Base-by-base conservation (phyloP, 1,284 basidiomycete genomes). In the Wallemia ichthyophaga region DNA sequence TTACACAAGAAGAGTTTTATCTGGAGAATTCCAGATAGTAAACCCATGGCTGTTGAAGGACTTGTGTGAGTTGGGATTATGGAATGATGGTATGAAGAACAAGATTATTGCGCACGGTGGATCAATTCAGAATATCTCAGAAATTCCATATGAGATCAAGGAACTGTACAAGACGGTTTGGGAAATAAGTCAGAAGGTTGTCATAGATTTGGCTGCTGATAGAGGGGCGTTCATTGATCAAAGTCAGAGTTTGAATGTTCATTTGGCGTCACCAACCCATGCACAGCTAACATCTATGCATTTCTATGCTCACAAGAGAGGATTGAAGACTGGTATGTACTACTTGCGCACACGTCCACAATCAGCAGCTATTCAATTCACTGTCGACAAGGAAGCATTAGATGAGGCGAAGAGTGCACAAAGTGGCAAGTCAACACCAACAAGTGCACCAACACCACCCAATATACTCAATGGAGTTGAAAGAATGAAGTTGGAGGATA, bases 261-360 rank as follows among this genome's bases (percentile, higher is more conserved):
- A 98, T 71, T 73, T 99, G 56, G 80, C 86, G 67, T 77, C 85
- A 59, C 94, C 94, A 57, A 91, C 88, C 11, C 78, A 84, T 64
- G 87, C 86, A 21, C 94, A 99, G 71, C 75, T 99, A 60, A 94
- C 89, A 57, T 87, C 85, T 65, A 98, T 96, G 92, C 94, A 98
- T 74, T 99, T 98, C 73, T 96, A 98, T 71, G 94, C 91, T 25
- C 98, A 92, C 94, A 94, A 94, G 79, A 87, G 87, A 72, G 94
- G 94, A 26, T 74, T 99, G 68, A 99, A 99, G 80, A 98, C 94
- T 0, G 94, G 88, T 64, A 88, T 89, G 82, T 87, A 86, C 62
- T 67, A 62, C 48, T 62, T 61, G 32, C 33, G 24, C 13, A 56
- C 28, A 28, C 78, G 85, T 59, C 87, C 94, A 1, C 88, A 91